Evolutionary conservation across 129 eudicot species (phyloP).

Genomic region (Smallanthus sonchifolius): DNA sequence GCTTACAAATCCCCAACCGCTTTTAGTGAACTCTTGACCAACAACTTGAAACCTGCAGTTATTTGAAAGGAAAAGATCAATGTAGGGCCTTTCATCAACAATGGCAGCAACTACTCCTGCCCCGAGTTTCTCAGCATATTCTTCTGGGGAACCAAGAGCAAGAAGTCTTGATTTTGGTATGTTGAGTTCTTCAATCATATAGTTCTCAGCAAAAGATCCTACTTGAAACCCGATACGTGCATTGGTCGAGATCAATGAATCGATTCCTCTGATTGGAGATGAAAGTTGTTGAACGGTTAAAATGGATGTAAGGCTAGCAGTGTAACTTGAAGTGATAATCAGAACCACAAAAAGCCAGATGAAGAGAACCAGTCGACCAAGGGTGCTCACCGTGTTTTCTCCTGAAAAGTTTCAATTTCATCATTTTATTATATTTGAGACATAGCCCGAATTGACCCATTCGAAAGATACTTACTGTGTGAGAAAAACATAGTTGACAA

Average conservation of each 20-base stretch:
- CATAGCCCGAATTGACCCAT: neutral
- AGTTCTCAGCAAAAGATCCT: conserved; percentile 82
- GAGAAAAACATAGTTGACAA: conserved; percentile 86
- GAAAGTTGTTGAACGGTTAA: conserved; percentile 86
- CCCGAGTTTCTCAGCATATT: conserved; percentile 61
- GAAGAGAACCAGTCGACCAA: conserved; percentile 81
- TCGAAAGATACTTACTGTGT: conserved; percentile 64
- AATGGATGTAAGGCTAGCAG: conserved; percentile 94
- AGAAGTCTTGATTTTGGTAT: conserved; percentile 66
- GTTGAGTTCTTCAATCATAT: conserved; percentile 65
- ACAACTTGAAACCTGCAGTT: conserved; percentile 63
- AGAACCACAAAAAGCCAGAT: conserved; percentile 88
- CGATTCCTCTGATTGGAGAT: conserved; percentile 76
- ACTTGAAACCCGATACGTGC: conserved; percentile 73
- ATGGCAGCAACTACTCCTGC: conserved; percentile 73
- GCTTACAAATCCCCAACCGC: conserved; percentile 98
- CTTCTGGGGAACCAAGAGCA: conserved; percentile 79
- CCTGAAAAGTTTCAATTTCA: conserved; percentile 45
- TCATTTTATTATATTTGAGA: neutral
- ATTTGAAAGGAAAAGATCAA: conserved; percentile 64
- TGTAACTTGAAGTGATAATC: conserved; percentile 84
- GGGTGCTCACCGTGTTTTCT: conserved; percentile 87
- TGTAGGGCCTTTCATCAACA: conserved; percentile 78
- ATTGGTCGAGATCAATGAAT: conserved; percentile 47
- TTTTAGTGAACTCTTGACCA: conserved; percentile 74